Evolutionary conservation across 1,139 yeast species (phyloP).

Genomic region (Blastobotrys serpentis): DNA sequence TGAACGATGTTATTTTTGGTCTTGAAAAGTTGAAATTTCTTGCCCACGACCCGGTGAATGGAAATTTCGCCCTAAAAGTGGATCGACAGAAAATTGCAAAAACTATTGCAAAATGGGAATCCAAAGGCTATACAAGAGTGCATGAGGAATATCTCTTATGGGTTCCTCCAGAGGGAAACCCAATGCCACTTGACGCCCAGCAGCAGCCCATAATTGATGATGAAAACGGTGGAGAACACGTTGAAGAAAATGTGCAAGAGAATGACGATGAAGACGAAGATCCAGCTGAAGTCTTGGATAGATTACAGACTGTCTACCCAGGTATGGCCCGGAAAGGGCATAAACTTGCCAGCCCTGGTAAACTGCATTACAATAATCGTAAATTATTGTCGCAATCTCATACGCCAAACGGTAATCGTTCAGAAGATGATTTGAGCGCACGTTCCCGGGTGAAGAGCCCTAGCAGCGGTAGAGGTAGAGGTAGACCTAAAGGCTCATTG

Average conservation of each 20-base stretch:
- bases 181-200: not conserved
- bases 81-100: constrained; percentile 47
- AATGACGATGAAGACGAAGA: constrained; percentile 9
- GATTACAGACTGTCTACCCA: constrained; percentile 10
- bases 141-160: constrained; percentile 59
- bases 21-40: constrained; percentile 73
- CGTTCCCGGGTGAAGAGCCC: too few species aligned
- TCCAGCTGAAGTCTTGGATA: constrained; percentile 13
- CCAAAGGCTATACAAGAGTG: constrained; percentile 53
- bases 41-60: constrained; percentile 42
- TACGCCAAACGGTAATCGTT: not conserved
- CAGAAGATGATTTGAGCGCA: not conserved
- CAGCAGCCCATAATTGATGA: not conserved
- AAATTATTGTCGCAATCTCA: not conserved
- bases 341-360: not conserved
- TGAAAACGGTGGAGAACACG: not conserved
- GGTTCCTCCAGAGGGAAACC: constrained; percentile 34
- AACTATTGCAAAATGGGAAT: constrained; percentile 54
- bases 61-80: constrained; percentile 53
- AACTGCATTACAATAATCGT: not conserved
- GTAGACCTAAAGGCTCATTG: constrained; percentile 17
- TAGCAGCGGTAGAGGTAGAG: constrained; percentile 12
- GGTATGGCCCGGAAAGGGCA: constrained; percentile 10
- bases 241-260: not conserved
- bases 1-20: constrained; percentile 81